Evolutionary conservation across 1,139 yeast species (phyloP).

Genomic region (Blastobotrys buckinghamii): DNA sequence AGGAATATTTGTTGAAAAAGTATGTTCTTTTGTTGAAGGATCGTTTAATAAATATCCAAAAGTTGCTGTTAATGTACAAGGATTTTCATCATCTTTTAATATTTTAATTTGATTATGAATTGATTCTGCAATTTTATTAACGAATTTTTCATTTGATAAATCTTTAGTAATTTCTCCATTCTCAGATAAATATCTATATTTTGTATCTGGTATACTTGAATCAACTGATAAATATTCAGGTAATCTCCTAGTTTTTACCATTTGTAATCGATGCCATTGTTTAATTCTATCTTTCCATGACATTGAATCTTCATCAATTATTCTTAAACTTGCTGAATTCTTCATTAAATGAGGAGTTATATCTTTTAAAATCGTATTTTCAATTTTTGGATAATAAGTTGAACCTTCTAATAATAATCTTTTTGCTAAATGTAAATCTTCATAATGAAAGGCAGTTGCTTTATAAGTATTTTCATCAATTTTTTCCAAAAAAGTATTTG

Average conservation of each 20-base stretch:
- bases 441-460: constrained; percentile 22
- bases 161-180: not conserved
- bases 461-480: constrained; percentile 19
- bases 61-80: constrained; percentile 31
- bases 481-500: constrained; percentile 26
- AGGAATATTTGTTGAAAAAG: constrained; percentile 31
- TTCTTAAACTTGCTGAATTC: constrained; percentile 15
- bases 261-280: constrained; percentile 29
- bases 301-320: constrained; percentile 30
- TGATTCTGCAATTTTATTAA: not conserved
- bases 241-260: not conserved
- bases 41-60: constrained; percentile 30
- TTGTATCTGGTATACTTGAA: not conserved
- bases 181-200: not conserved
- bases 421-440: constrained; percentile 23
- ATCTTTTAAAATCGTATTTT: constrained; percentile 20
- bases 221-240: not conserved
- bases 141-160: not conserved
- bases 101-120: not conserved
- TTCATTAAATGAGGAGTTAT: constrained; percentile 13
- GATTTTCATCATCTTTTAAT: not conserved
- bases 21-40: constrained; percentile 6
- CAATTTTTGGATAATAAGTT: constrained; percentile 18
- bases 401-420: constrained; percentile 25
- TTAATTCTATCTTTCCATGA: constrained; percentile 29